Evolutionary conservation across 2,329 filamentous ascomycete genomes (phyloP), one percentile per base, ranked within the genome.

Genomic region (Arthrobotrys pseudoclavata): DNA sequence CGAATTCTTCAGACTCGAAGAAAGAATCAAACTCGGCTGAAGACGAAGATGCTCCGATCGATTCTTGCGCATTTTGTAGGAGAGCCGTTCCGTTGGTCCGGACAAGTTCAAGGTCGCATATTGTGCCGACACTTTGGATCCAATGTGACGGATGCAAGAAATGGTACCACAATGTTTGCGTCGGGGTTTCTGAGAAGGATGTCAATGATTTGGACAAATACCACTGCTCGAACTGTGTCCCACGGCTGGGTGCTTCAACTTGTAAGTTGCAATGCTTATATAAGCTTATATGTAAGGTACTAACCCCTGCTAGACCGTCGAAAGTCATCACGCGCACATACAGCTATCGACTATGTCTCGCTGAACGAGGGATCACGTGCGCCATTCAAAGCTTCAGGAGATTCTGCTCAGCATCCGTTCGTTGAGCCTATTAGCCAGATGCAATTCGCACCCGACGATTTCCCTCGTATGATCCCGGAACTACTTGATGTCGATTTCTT

Each of bases 101-200:
- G 34, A 78, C 57, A 0, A 63, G 68, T 3, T 68, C 67, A 29
- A 42, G 75, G 29, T 68, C 75, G 31, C 75, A 78, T 42, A 72
- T 78, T 55, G 53, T 78, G 20, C 67, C 61, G 20, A 78, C 75
- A 13, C 37, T 71, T 29, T 91, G 90, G 90, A 90, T 91, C 78
- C 88, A 87, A 48, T 91, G 90, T 81, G 89, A 91, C 82, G 89
- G 88, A 26, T 91, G 90, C 83, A 89, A 90, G 81, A 86, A 86
- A 70, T 91, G 90, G 90, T 91, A 89, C 81, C 90, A 91, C 83
- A 89, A 89, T 76, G 86, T 88, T 66, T 91, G 90, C 82, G 89
- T 89, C 61, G 89, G 89, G 2, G 90, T 91, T 82, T 90, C 86
- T 80, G 88, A 89, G 79, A 85, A 87, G 26, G 89, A 91, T 81